Evolutionary conservation across 495 filamentous ascomycete species (phyloP).

Genomic region (Xylaria grammica): DNA sequence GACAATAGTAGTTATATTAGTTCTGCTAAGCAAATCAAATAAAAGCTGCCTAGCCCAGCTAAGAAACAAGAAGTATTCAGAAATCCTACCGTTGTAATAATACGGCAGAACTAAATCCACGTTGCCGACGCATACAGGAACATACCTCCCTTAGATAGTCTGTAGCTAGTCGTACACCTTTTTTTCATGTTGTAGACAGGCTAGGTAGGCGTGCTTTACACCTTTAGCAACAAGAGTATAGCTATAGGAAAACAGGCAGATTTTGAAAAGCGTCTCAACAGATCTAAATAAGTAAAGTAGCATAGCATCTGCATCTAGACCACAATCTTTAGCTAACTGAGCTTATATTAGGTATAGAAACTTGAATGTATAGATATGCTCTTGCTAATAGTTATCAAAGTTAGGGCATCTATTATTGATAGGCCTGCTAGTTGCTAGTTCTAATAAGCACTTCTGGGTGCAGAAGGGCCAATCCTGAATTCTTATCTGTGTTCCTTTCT

Average conservation of each 20-base stretch:
- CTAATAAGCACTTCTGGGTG: conserved; percentile 50
- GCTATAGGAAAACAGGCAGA: conserved; percentile 50
- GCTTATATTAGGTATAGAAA: conserved; percentile 36
- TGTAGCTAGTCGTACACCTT: conserved; percentile 40
- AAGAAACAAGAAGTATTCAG: conserved; percentile 41
- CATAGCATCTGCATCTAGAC: conserved; percentile 41
- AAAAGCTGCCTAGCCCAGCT: conserved; percentile 37
- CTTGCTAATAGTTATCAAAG: conserved; percentile 32
- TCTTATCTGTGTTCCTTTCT: conserved; percentile 10
- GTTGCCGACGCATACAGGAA: conserved; percentile 46
- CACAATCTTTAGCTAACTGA: conserved; percentile 40
- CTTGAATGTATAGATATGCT: conserved; percentile 28
- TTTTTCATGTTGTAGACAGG: conserved; percentile 38
- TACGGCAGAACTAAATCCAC: conserved; percentile 36
- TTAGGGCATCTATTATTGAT: conserved; percentile 51
- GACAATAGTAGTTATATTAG: conserved; percentile 11
- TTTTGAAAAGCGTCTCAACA: conserved; percentile 48
- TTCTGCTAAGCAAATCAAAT: background rate
- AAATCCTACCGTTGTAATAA: conserved; percentile 36
- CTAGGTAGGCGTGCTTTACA: conserved; percentile 24
- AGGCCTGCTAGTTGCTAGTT: conserved; percentile 37
- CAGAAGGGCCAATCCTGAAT: conserved; percentile 47
- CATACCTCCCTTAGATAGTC: conserved; percentile 40
- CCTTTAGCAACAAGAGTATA: conserved; percentile 58
- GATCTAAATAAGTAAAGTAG: conserved; percentile 47